These are phyloP conservation scores for Helotiales sp. DNA, from an alignment of 2,329 filamentous ascomycete species.

Conservation along the genomic window DNA sequence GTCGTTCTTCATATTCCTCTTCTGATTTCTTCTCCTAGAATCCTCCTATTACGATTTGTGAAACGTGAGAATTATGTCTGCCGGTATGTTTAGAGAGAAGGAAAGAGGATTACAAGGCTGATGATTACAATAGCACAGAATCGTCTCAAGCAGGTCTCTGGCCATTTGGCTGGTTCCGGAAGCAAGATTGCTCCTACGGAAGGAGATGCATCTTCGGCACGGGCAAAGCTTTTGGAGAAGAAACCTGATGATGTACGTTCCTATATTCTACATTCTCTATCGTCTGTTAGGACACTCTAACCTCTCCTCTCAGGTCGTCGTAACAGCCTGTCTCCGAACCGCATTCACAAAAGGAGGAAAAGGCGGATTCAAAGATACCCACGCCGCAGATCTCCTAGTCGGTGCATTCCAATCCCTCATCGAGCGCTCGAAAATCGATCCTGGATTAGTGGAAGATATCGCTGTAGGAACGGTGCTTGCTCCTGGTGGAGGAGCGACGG, in stretches of 20 bases:
- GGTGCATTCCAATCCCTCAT: slow-evolving; percentile 82
- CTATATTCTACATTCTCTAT: neutral
- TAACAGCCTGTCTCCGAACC: slow-evolving; percentile 89
- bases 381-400: slow-evolving; percentile 79
- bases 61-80: slow-evolving; percentile 28
- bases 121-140: slow-evolving; percentile 31
- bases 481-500: slow-evolving; percentile 91
- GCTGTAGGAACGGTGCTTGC: slow-evolving; percentile 88
- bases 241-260: slow-evolving; percentile 63
- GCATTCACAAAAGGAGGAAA: slow-evolving; percentile 91
- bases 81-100: slow-evolving; percentile 21
- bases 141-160: slow-evolving; percentile 53
- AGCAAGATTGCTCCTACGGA: slow-evolving; percentile 25
- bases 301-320: slow-evolving; percentile 63
- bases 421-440: slow-evolving; percentile 85
- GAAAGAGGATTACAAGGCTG: slow-evolving; percentile 18
- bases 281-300: slow-evolving; percentile 29
- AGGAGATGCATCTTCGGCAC: slow-evolving; percentile 20
- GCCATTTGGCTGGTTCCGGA: slow-evolving; percentile 54
- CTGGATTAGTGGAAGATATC: slow-evolving; percentile 85
- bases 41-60: neutral
- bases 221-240: slow-evolving; percentile 56
- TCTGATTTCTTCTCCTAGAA: neutral
- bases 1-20: neutral
- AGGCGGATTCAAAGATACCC: slow-evolving; percentile 94